Conservation (phyloP, 1,284 basidiomycete genomes). For the Laetiporus sulphureus region DNA sequence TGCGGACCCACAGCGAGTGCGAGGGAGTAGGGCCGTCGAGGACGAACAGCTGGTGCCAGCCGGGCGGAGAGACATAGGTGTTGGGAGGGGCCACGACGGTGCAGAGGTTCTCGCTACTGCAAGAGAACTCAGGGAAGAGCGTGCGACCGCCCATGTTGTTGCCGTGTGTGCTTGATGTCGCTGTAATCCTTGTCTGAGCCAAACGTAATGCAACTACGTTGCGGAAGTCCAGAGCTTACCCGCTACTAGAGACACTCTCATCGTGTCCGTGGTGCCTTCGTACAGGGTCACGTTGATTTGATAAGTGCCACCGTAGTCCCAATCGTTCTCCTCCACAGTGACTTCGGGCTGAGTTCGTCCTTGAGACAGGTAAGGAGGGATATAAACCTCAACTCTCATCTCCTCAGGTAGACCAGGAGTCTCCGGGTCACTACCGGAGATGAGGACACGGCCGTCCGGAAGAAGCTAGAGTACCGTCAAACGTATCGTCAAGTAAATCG, state of each 20-base stretch:
- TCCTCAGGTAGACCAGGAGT: constrained; percentile 55
- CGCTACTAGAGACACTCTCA: constrained; percentile 58
- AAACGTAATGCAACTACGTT: too few relatives aligned
- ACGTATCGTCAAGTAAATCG: neutral
- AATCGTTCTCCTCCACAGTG: constrained; percentile 51
- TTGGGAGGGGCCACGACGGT: constrained; percentile 66
- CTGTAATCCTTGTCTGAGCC: constrained; percentile 26
- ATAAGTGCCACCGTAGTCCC: constrained; percentile 46
- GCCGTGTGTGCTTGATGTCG: constrained; percentile 62
- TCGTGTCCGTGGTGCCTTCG: constrained; percentile 48
- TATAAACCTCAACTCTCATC: constrained; percentile 69
- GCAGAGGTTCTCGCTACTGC: constrained; percentile 54
- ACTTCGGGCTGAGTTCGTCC: constrained; percentile 54
- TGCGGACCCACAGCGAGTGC: constrained; percentile 62
- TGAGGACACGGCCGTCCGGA: constrained; percentile 61
- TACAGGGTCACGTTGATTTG: constrained; percentile 47
- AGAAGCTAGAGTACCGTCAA: constrained; percentile 41
- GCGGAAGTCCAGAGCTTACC: constrained; percentile 31
- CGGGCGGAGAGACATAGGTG: constrained; percentile 60
- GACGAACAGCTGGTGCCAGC: constrained; percentile 70
- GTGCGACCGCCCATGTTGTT: constrained; percentile 67
- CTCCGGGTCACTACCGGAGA: constrained; percentile 71
- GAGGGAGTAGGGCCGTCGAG: constrained; percentile 72
- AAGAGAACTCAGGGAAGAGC: constrained; percentile 62
- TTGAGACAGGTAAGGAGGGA: constrained; percentile 63